Evolutionary conservation across 2,329 filamentous ascomycete genomes (phyloP).

Genomic region (Penicillium sp.): DNA sequence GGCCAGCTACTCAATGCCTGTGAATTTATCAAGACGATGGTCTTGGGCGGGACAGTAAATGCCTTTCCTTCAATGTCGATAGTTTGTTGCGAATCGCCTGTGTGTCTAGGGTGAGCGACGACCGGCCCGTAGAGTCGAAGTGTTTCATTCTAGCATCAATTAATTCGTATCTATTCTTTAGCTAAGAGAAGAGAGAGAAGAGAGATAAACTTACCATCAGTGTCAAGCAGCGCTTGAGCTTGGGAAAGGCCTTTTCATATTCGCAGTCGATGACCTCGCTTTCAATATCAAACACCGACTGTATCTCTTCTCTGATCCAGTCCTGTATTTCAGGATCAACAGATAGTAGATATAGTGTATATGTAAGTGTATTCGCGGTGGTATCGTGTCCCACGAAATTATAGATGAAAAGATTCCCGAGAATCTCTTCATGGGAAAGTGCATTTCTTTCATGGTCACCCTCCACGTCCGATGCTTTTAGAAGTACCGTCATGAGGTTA

Average conservation of each 20-base stretch:
- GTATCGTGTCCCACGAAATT: conserved; percentile 38
- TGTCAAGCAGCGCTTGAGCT: not conserved
- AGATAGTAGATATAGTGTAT: conserved; percentile 18
- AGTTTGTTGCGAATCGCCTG: not conserved
- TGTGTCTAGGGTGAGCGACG: not conserved
- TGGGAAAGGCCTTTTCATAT: not conserved
- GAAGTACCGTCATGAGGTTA: conserved; percentile 25
- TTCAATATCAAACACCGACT: not conserved
- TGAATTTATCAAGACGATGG: not conserved
- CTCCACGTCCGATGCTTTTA: conserved; percentile 42
- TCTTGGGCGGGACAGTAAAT: not conserved
- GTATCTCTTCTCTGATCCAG: not conserved
- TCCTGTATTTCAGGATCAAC: conserved; percentile 14
- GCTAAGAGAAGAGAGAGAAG: not conserved
- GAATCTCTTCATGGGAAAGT: conserved; percentile 30
- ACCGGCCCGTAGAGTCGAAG: not conserved
- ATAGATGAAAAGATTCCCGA: conserved; percentile 42
- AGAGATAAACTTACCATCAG: not conserved
- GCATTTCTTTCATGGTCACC: not conserved
- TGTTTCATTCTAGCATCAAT: not conserved
- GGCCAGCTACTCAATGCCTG: not conserved
- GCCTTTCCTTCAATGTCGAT: not conserved
- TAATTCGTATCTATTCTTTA: too few relatives aligned
- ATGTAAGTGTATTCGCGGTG: conserved; percentile 16
- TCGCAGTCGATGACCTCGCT: not conserved